Percentiles rank a stretch among this genome's conserved stretches.
phyloP scores from a whole-genome alignment of 176 grass and related monocot species.

The Pontederia crassipes region DNA sequence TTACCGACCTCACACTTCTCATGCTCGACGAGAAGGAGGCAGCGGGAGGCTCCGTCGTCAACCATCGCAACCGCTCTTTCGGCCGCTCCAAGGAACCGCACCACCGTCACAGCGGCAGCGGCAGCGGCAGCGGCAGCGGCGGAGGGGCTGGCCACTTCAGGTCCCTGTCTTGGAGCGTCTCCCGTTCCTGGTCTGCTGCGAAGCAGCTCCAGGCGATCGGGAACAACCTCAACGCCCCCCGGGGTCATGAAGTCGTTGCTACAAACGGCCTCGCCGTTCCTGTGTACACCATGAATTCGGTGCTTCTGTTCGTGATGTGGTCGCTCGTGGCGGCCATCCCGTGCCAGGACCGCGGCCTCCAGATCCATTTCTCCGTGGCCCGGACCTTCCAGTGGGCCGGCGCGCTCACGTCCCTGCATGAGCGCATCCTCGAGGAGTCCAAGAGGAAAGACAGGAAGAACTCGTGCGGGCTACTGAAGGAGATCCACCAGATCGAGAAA shows the following conservation, averaged over 20 bases:
- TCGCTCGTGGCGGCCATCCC: slow-evolving; percentile 65
- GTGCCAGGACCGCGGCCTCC: slow-evolving; percentile 82
- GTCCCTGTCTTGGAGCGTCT: slow-evolving; percentile 83
- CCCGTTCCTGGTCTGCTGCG: slow-evolving; percentile 72
- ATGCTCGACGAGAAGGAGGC: slow-evolving; percentile 83
- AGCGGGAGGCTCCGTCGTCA: slow-evolving; percentile 15
- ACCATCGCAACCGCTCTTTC: slow-evolving; percentile 74
- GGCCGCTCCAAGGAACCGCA: slow-evolving; percentile 12
- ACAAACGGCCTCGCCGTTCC: slow-evolving; percentile 44
- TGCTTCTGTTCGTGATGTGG: slow-evolving; percentile 54
- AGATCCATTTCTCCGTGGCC: slow-evolving; percentile 48
- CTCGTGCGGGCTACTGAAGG: slow-evolving; percentile 62
- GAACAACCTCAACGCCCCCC: slow-evolving; percentile 43
- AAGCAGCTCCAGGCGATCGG: slow-evolving; percentile 87
- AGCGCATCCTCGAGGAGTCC: slow-evolving; percentile 73
- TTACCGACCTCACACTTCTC: slow-evolving; percentile 88
- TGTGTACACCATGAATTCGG: slow-evolving; percentile 52
- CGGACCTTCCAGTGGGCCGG: slow-evolving; percentile 57
- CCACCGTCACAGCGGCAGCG: slow-evolving; percentile 37
- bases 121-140: slow-evolving; percentile 32
- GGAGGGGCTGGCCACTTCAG: slow-evolving; percentile 39
- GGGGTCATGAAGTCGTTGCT: slow-evolving; percentile 33
- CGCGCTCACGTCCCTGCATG: slow-evolving; percentile 33
- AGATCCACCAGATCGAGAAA: slow-evolving; percentile 81
- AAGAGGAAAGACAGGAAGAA: slow-evolving; percentile 82